Percentiles rank a stretch among this genome's conserved stretches.
Conservation (phyloP, 768 basidiomycete genomes). For the Naganishia vaughanmartiniae region DNA sequence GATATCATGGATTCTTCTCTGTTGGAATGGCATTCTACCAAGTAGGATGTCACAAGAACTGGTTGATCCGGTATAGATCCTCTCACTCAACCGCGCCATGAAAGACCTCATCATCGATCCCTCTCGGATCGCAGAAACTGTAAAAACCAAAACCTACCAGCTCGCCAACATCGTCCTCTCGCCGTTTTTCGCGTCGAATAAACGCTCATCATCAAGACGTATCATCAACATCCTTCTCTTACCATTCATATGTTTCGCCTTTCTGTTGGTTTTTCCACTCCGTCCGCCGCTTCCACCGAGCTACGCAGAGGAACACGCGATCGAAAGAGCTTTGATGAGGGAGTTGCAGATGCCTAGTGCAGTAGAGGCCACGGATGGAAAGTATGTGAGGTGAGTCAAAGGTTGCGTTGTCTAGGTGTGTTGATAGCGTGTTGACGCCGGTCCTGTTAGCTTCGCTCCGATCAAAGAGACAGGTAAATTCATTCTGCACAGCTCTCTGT, state of each 20-base stretch:
- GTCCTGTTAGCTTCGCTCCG: conserved; percentile 38
- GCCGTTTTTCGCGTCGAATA: neutral
- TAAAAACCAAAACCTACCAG: conserved; percentile 6
- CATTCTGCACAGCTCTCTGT: neutral
- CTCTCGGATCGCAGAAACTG: neutral
- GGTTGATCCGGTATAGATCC: neutral
- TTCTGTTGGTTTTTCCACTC: conserved; percentile 20
- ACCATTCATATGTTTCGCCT: conserved; percentile 20
- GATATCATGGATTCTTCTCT: too few species aligned
- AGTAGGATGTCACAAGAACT: too few species aligned
- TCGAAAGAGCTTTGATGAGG: conserved; percentile 35
- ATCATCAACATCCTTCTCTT: conserved; percentile 24
- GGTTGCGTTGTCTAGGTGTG: neutral
- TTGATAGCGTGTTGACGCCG: neutral
- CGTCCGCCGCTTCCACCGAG: conserved; percentile 38
- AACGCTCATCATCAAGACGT: conserved; percentile 3
- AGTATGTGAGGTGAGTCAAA: conserved; percentile 43
- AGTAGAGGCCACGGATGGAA: conserved; percentile 15
- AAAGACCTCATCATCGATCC: conserved; percentile 23
- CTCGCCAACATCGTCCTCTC: conserved; percentile 16
- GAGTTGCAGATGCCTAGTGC: conserved; percentile 6
- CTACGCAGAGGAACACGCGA: conserved; percentile 39
- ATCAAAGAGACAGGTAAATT: conserved; percentile 43
- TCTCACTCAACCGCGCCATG: conserved; percentile 6
- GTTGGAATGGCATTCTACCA: too few species aligned